Base-by-base conservation (phyloP, 768 basidiomycete genomes). In the Phlebiopsis gigantea region DNA sequence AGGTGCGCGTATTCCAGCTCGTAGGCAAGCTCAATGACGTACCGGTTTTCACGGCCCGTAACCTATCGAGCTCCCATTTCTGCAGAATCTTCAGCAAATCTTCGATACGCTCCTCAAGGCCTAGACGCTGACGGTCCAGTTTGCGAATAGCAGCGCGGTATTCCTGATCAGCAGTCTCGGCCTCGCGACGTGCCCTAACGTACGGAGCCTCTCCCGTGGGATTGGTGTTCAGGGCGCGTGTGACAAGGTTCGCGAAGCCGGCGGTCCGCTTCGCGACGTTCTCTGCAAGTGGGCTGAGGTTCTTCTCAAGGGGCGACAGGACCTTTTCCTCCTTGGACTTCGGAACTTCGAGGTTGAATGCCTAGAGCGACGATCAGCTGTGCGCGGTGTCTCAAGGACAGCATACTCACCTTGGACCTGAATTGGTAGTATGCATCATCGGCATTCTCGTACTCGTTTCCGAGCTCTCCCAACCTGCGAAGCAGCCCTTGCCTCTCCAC, bases 391-490 rank as follows among this genome's bases (percentile, higher is more conserved):
- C 25, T n/a, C 25, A 6, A 9, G 22, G 22, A 25, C 28, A 31
- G 25, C 22, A 0, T 14, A 64, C 74, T 3, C 57, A 88, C 90
- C 79, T 87, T 90, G 21, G 85, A 82, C 15, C 90, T 75, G 73
- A 93, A 92, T 68, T 93, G 91, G 68, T 88, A 93, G 66, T 79
- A 92, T 1, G 88, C 88, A 61, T 89, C 89, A 42, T 88, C 85
- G 1, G 84, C 79, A 58, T 80, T 79, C 62, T 90, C 90, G 61
- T 90, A 93, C 52, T 80, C 77, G 65, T 93, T 93, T 8, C 91
- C 90, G 50, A 90, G 75, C 67, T 93, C 91, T 31, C 91, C 91
- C 47, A 93, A 74, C 46, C 92, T 77, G 52, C 93, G 78, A 17
- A 86, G 77, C 9, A 83, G 74, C 45, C 77, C 77, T 31, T 80